Conservation (phyloP, 1,284 basidiomycete species). For the Ganoderma lucidum region DNA sequence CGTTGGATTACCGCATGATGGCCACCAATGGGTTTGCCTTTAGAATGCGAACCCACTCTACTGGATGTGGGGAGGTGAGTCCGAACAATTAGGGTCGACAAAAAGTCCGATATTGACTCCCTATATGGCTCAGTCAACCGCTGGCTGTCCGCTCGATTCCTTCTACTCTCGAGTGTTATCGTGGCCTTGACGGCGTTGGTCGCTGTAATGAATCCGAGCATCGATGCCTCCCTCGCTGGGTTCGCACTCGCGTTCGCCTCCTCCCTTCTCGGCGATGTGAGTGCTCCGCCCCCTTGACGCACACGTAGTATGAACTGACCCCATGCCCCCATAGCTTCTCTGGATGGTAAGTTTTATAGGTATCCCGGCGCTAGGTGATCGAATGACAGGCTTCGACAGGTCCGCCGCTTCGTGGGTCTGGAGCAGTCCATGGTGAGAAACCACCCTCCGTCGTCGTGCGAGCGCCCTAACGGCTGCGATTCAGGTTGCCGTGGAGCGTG, state of each 20-base stretch:
- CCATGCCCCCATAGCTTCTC: constrained; percentile 50
- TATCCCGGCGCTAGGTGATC: constrained; percentile 4
- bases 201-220: constrained; percentile 72
- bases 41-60: constrained; percentile 83
- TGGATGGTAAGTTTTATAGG: constrained; percentile 49
- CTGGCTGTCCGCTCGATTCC: constrained; percentile 86
- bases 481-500: constrained; percentile 90
- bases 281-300: constrained; percentile 38
- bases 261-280: constrained; percentile 77
- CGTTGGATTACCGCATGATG: constrained; percentile 20
- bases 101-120: constrained; percentile 23
- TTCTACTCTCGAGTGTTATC: constrained; percentile 77
- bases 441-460: constrained; percentile 6
- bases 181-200: constrained; percentile 78
- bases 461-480: constrained; percentile 13
- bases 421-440: constrained; percentile 87
- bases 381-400: constrained; percentile 39
- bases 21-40: constrained; percentile 18
- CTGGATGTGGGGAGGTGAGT: constrained; percentile 87
- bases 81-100: constrained; percentile 14
- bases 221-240: constrained; percentile 83
- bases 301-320: constrained; percentile 29
- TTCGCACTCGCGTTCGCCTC: constrained; percentile 87
- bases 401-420: constrained; percentile 81
- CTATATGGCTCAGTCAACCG: constrained; percentile 65